Base-by-base conservation (phyloP, 139 green algal species). In the Marvania coccoides region DNA sequence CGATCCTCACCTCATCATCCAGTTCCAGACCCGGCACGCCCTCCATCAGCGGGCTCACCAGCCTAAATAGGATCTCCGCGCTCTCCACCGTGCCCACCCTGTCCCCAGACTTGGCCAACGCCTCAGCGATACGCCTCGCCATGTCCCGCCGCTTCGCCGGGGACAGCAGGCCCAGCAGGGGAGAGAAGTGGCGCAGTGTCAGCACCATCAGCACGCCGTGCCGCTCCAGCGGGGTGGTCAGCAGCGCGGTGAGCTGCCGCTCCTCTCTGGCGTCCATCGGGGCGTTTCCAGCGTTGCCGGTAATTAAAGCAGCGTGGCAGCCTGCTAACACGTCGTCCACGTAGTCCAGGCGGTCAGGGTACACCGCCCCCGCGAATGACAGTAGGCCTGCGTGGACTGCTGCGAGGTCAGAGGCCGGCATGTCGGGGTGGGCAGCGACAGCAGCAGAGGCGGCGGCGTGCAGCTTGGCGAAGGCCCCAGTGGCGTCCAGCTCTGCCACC, bases 321-420 rank as follows among this genome's bases (percentile, higher is more conserved):
- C 67, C 73, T 28, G 78, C 48, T 37, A 95, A 71, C 23, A 94
- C 76, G 5, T 69, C 47, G 64, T 95, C 76, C 13, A 90, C 68
- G 46, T 82, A 85, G n/a, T 90, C 88, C 33, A 93, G 57, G 19
- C 73, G 51, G 37, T 87, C 80, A 3, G 83, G 82, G 69, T 87
- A 87, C 13, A 89, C 83, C 34, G 66, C 74, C 8, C 67, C 81
- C 0, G 82, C 84, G 74, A 98, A 98, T 31, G 70, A 65, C 72
- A 94, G 72, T 39, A 98, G 74, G 8, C 88, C 87, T 6, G 79
- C 77, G 71, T 93, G 90, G 73, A 98, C 89, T 35, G 88, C 83
- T 33, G 92, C 85, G 26, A 87, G 45, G 58, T 89, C 83, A 23
- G 46, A 70, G 9, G 55, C 70, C 40, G 81, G 68, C 79, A 93